Conservation (phyloP, 768 basidiomycete genomes). For the Boletus vinaceobasis region DNA sequence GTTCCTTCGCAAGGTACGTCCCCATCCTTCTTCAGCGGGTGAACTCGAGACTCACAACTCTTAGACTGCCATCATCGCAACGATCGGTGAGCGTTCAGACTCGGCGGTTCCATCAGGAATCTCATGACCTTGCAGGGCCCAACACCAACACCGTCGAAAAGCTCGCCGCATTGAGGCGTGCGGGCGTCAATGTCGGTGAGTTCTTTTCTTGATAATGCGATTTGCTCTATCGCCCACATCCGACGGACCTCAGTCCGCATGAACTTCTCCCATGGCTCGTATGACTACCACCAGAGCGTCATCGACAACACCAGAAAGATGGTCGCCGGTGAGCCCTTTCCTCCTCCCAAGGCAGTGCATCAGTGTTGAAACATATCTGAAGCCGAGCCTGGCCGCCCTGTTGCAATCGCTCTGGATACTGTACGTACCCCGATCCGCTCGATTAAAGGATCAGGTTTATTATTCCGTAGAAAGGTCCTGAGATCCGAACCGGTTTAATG, state of each 20-base stretch:
- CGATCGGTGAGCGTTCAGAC: constrained; percentile 67
- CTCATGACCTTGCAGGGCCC: constrained; percentile 56
- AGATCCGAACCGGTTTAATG: constrained; percentile 97
- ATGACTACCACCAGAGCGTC: constrained; percentile 98
- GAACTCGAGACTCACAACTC: constrained; percentile 4
- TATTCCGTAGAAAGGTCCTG: constrained; percentile 84
- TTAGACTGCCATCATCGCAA: constrained; percentile 97
- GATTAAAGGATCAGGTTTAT: constrained; percentile 4
- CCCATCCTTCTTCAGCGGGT: neutral
- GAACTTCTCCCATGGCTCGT: constrained; percentile 99
- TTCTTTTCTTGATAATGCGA: constrained; percentile 10
- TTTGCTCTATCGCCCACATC: constrained; percentile 7
- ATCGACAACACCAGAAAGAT: constrained; percentile 95
- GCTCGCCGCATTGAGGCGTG: constrained; percentile 76
- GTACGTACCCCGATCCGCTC: constrained; percentile 42
- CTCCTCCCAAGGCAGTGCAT: neutral
- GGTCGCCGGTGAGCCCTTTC: constrained; percentile 57
- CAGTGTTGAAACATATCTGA: constrained; percentile 3
- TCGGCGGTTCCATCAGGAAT: neutral
- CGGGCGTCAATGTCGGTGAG: constrained; percentile 97
- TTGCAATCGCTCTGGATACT: constrained; percentile 97
- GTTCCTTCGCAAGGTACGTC: constrained; percentile 82
- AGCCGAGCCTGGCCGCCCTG: constrained; percentile 76
- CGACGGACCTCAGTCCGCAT: constrained; percentile 73
- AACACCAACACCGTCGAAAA: constrained; percentile 93